Percentiles rank a stretch among this genome's conserved stretches.
These are phyloP conservation scores for Pythium volutum DNA, from an alignment of 352 stramenopile species.

Conservation along the genomic window DNA sequence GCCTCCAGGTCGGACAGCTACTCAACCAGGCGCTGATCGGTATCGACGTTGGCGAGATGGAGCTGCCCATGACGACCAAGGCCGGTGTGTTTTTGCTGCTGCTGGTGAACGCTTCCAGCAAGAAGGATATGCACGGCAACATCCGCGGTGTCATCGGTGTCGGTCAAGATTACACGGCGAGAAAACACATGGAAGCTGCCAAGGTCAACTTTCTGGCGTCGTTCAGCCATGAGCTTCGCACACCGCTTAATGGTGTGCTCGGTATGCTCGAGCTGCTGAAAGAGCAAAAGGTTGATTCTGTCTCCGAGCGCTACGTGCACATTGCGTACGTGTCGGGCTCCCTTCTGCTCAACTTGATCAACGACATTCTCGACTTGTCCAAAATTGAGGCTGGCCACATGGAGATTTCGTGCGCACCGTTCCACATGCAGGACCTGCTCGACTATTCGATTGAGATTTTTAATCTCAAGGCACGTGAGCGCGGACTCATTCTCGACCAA, in stretches of 20 bases:
- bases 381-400: slow-evolving; percentile 93
- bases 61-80: slow-evolving; percentile 83
- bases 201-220: slow-evolving; percentile 87
- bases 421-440: slow-evolving; percentile 74
- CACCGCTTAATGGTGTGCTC: slow-evolving; percentile 76
- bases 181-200: slow-evolving; percentile 84
- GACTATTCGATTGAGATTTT: slow-evolving; percentile 91
- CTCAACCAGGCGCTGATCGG: slow-evolving; percentile 80
- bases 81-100: slow-evolving; percentile 59
- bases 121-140: slow-evolving; percentile 90
- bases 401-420: slow-evolving; percentile 84
- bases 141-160: slow-evolving; percentile 92
- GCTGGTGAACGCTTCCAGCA: slow-evolving; percentile 80
- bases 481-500: slow-evolving; percentile 62
- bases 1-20: slow-evolving; percentile 61
- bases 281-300: slow-evolving; percentile 69
- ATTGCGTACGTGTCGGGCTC: slow-evolving; percentile 85
- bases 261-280: slow-evolving; percentile 83
- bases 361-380: slow-evolving; percentile 90
- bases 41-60: slow-evolving; percentile 85
- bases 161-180: slow-evolving; percentile 90
- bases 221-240: slow-evolving; percentile 83
- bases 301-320: slow-evolving; percentile 74
- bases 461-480: slow-evolving; percentile 84
- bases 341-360: slow-evolving; percentile 89